These are phyloP conservation scores for Hypoxylon sp. DNA, from an alignment of 2,329 filamentous ascomycete species.

Conservation along the genomic window DNA sequence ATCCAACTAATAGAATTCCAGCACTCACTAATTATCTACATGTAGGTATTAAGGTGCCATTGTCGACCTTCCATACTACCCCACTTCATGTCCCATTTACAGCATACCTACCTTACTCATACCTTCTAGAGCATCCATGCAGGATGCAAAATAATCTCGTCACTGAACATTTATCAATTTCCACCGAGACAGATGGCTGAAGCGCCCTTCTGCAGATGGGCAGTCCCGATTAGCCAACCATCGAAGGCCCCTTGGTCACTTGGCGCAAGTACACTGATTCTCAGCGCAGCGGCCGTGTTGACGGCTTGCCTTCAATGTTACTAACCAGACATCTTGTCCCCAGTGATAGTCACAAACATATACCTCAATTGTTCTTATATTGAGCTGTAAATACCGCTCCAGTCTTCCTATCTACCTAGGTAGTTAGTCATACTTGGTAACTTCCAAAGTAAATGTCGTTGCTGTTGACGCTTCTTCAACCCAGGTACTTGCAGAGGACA, in stretches of 20 bases:
- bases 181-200: neutral
- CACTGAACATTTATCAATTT: neutral
- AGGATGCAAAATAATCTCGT: conserved; percentile 5
- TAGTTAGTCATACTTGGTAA: too few relatives aligned
- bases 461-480: neutral
- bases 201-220: conserved; percentile 2
- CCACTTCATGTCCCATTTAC: conserved; percentile 15
- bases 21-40: conserved; percentile 4
- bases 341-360: neutral
- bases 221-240: conserved; percentile 5
- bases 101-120: conserved; percentile 2
- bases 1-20: conserved; percentile 25
- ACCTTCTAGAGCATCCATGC: neutral
- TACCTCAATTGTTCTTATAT: too few relatives aligned
- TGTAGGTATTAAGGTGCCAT: conserved; percentile 7
- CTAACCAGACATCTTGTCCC: neutral
- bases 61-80: conserved; percentile 7
- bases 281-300: neutral
- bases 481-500: neutral
- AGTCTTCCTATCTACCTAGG: too few relatives aligned
- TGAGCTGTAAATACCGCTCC: too few relatives aligned
- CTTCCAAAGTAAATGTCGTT: too few relatives aligned
- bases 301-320: neutral
- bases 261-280: neutral
- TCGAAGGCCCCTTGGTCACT: neutral